Evolutionary conservation across 1,139 yeast genomes (phyloP), one percentile per base, ranked within the genome.

Genomic region (Debaryomyces udenii): DNA sequence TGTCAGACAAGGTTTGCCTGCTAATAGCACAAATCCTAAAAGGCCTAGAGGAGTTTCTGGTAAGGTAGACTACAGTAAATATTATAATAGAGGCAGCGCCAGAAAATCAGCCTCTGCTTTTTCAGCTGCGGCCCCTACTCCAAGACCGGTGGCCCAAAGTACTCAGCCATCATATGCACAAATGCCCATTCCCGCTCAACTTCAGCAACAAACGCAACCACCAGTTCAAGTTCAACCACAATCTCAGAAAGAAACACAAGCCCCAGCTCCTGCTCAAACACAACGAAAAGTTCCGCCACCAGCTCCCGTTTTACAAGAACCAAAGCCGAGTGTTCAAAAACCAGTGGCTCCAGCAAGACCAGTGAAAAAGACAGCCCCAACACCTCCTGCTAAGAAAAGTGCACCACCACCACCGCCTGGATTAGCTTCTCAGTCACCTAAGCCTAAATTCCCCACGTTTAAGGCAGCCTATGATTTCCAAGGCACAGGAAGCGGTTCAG

Each of bases 391-490:
- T 3, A 64, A 59, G 43, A 69, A 68, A 44, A 78, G 84, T 11
- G 64, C 66, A 3, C 55, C 62, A 2, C 62, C 65, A 2, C 61
- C 64, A 20, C 85, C 90, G 1, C 90, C 95, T 4, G 70, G 76
- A 2, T 69, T 74, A 4, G 68, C 74, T 4, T 84, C 94, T 1
- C 81, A 86, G 1, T 78, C 86, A 7, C 68, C 75, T 2, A 68
- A 74, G 38, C 90, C 96, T 1, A 73, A 81, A 42, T 78, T 71
- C 56, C 96, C 97, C 22, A 83, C 87, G 2, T 94, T 75, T 61
- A 83, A 81, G 55, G 99, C 96, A 0, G 80, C 90, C 44, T 94
- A 86, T 58, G 97, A 90, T 52, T 94, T 87, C 62, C 85, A 83
- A 26, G 97, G 97, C 10, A 78, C 90, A 2, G 95, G 93, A 6